These are phyloP conservation scores for Beauveria asiatica DNA, from an alignment of 2,329 filamentous ascomycete genomes.

Conservation along the genomic window DNA sequence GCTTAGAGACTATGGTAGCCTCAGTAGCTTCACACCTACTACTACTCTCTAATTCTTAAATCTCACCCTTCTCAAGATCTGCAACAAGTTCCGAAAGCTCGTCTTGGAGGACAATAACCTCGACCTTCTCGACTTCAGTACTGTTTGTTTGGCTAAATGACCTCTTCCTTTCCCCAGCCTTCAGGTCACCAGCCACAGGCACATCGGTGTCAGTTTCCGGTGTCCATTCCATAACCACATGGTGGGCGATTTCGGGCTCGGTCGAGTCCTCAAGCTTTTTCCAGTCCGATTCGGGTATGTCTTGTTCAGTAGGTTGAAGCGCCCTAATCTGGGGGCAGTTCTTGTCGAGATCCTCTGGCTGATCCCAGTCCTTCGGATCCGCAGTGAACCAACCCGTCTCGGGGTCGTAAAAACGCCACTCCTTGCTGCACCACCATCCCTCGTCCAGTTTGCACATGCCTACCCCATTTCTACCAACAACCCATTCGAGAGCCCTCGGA, in stretches of 20 bases:
- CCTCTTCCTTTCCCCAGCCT: background rate
- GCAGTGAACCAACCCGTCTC: background rate
- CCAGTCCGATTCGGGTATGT: background rate
- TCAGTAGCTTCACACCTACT: background rate
- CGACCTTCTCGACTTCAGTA: no score
- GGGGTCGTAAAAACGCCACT: background rate
- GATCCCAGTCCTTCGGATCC: background rate
- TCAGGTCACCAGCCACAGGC: no score
- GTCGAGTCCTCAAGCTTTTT: background rate
- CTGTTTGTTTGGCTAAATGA: background rate
- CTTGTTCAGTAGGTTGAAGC: background rate
- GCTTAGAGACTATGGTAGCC: no score
- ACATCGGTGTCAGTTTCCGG: background rate
- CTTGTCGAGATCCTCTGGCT: background rate
- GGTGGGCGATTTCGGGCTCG: background rate
- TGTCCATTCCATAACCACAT: background rate
- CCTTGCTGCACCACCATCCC: background rate
- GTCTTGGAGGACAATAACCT: no score
- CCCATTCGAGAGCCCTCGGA: background rate
- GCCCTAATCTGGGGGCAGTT: background rate
- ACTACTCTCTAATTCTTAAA: background rate
- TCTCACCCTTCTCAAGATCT: no score
- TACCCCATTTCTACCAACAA: background rate
- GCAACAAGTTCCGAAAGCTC: no score
- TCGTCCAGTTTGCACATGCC: background rate